Evolutionary conservation across 2,329 filamentous ascomycete species (phyloP).

Genomic region (Cordyceps cicadae): DNA sequence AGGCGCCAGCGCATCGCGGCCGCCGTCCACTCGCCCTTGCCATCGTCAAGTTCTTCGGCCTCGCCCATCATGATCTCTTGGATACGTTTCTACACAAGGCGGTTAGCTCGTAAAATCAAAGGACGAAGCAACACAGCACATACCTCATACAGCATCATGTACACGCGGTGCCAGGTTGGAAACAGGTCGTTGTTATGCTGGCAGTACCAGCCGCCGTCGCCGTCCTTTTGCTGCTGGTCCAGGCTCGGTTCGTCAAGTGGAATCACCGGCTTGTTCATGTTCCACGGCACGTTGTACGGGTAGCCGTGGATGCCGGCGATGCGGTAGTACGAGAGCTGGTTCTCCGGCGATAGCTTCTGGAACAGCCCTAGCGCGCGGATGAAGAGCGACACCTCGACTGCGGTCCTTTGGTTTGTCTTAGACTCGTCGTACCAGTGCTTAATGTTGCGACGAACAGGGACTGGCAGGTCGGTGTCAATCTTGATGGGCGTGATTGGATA

Average conservation of each 20-base stretch:
- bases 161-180: conserved; percentile 58
- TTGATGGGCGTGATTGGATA: neutral
- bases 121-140: too few species aligned
- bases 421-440: neutral
- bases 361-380: neutral
- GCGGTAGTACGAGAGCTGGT: neutral
- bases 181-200: conserved; percentile 54
- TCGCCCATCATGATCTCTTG: neutral
- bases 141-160: conserved; percentile 53
- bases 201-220: conserved; percentile 37
- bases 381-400: neutral
- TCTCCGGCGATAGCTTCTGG: neutral
- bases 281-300: neutral
- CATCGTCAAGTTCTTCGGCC: neutral
- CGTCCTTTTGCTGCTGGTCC: neutral
- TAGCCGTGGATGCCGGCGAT: neutral
- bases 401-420: neutral
- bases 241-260: neutral
- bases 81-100: neutral
- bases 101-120: neutral
- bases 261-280: neutral
- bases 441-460: neutral
- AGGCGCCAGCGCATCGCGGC: conserved; percentile 23
- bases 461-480: neutral
- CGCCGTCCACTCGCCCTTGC: conserved; percentile 17